Evolutionary conservation across 768 basidiomycete genomes (phyloP).

Genomic region (Podaxis sp.): DNA sequence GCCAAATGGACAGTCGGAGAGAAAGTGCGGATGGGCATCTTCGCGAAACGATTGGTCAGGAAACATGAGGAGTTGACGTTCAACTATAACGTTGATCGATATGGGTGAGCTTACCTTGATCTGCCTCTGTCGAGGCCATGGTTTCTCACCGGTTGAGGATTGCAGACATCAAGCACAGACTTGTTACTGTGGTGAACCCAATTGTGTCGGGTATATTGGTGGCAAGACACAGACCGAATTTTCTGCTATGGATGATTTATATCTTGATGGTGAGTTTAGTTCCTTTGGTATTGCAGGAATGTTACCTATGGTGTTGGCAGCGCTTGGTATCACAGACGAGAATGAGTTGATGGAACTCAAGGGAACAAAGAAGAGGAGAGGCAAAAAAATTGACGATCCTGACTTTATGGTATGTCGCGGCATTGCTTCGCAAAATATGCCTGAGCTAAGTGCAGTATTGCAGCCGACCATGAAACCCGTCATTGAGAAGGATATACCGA

Average conservation of each 20-base stretch:
- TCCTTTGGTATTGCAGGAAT: background rate
- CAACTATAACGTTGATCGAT: constrained; percentile 99
- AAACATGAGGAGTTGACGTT: constrained; percentile 91
- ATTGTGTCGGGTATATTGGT: constrained; percentile 94
- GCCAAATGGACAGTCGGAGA: constrained; percentile 95
- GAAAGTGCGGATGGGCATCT: constrained; percentile 95
- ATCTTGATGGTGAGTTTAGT: constrained; percentile 71
- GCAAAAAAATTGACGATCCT: constrained; percentile 86
- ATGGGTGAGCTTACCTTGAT: constrained; percentile 60
- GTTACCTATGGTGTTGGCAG: constrained; percentile 32
- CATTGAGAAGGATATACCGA: constrained; percentile 76
- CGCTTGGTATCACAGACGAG: constrained; percentile 92
- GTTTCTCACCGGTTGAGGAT: background rate
- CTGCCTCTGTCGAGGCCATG: background rate
- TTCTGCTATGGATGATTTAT: constrained; percentile 90
- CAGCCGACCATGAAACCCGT: constrained; percentile 80
- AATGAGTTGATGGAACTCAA: constrained; percentile 79
- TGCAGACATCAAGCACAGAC: constrained; percentile 89
- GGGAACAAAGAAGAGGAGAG: constrained; percentile 90
- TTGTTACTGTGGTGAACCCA: constrained; percentile 93
- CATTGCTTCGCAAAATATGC: background rate
- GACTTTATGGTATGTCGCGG: constrained; percentile 70
- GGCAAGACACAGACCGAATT: constrained; percentile 99
- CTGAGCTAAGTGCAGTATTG: constrained; percentile 1
- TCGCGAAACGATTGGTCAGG: constrained; percentile 76